Evolutionary conservation across 495 filamentous ascomycete species (phyloP).

Genomic region (Aspergillus olivimuriae): DNA sequence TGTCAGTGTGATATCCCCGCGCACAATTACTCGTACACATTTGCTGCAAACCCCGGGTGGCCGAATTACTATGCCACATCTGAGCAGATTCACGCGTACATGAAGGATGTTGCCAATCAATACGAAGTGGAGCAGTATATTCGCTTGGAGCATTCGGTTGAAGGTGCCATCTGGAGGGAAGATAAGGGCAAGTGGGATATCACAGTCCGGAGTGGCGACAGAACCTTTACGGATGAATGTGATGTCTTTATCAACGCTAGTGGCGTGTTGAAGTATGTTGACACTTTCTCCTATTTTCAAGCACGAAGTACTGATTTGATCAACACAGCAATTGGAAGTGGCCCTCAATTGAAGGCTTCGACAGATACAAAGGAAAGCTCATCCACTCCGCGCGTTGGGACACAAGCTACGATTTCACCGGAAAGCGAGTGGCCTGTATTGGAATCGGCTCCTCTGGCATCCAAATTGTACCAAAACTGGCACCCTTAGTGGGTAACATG

Average conservation of each 20-base stretch:
- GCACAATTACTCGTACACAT: slow-evolving; percentile 41
- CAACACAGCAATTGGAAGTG: slow-evolving; percentile 5
- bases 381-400: slow-evolving; percentile 6
- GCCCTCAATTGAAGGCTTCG: slow-evolving; percentile 1
- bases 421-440: slow-evolving; percentile 1
- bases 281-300: background rate
- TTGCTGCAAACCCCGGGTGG: slow-evolving; percentile 52
- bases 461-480: slow-evolving; percentile 5
- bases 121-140: slow-evolving; percentile 24
- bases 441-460: slow-evolving; percentile 5
- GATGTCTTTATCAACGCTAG: slow-evolving; percentile 46
- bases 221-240: slow-evolving; percentile 11
- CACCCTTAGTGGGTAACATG: background rate
- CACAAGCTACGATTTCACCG: slow-evolving; percentile 1
- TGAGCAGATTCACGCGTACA: slow-evolving; percentile 49
- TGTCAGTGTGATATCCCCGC: slow-evolving; percentile 51
- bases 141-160: slow-evolving; percentile 19
- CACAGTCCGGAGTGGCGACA: slow-evolving; percentile 25
- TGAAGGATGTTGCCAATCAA: slow-evolving; percentile 40
- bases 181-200: slow-evolving; percentile 36
- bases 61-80: slow-evolving; percentile 47
- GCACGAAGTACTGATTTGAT: background rate
- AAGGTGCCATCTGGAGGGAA: slow-evolving; percentile 26
- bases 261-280: slow-evolving; percentile 36
- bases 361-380: background rate